phyloP scores from a whole-genome alignment of 768 basidiomycete genomes.

The Hericium coralloides region DNA sequence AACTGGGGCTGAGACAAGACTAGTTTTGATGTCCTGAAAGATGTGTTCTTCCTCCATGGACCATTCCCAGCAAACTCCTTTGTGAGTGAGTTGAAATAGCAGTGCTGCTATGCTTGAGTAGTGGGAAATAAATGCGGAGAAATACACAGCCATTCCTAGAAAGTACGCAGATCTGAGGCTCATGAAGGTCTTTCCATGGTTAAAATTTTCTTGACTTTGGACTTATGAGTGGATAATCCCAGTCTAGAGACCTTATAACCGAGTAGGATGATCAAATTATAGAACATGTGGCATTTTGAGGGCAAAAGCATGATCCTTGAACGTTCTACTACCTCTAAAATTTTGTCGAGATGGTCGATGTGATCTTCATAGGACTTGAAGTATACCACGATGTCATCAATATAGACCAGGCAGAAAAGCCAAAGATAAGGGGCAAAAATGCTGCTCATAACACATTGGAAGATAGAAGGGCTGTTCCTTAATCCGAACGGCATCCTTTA shows the following conservation, averaged over 20 bases:
- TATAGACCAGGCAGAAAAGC: conserved; percentile 9
- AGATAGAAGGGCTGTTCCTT: conserved; percentile 25
- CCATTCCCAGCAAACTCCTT: conserved; percentile 20
- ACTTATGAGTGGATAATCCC: conserved; percentile 28
- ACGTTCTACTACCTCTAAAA: conserved; percentile 19
- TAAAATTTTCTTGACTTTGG: conserved; percentile 28
- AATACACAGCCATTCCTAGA: conserved; percentile 27
- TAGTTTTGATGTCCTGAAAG: conserved; percentile 22
- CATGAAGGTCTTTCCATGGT: conserved; percentile 14
- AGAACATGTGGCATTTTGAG: conserved; percentile 19
- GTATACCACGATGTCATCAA: conserved; percentile 10
- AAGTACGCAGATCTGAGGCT: conserved; percentile 16
- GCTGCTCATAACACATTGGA: conserved; percentile 33
- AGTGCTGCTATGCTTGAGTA: conserved; percentile 27
- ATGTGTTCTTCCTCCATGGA: conserved; percentile 17
- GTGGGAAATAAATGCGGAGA: conserved; percentile 26
- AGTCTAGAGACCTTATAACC: conserved; percentile 31
- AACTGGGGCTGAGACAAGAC: conserved; percentile 24
- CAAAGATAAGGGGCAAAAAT: conserved; percentile 4
- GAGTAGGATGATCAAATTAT: conserved; percentile 17
- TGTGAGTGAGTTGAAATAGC: conserved; percentile 25
- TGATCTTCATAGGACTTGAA: conserved; percentile 4
- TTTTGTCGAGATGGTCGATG: conserved; percentile 19
- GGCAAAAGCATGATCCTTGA: conserved; percentile 17
- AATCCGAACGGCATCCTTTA: conserved; percentile 29